Evolutionary conservation across 768 basidiomycete species (phyloP).

Genomic region (Mycena galopus): DNA sequence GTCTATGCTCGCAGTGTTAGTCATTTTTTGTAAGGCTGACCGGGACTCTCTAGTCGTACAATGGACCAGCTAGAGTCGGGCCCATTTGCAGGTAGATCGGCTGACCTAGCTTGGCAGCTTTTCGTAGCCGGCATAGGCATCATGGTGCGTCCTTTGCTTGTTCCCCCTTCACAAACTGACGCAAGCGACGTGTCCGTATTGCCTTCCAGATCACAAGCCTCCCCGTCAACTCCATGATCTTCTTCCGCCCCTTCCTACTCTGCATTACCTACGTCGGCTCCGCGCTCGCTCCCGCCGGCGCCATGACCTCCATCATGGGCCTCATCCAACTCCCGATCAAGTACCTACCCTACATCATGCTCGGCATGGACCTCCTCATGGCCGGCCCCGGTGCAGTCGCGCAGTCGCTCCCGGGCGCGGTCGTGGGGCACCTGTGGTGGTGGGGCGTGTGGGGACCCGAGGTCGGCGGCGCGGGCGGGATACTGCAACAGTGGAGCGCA

Average conservation of each 20-base stretch:
- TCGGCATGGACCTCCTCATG: slow-evolving; percentile 78
- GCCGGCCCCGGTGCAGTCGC: slow-evolving; percentile 71
- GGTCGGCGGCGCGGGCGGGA: slow-evolving; percentile 56
- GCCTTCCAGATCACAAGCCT: slow-evolving; percentile 60
- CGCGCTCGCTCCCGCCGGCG: slow-evolving; percentile 71
- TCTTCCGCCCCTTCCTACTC: slow-evolving; percentile 75
- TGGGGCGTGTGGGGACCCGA: slow-evolving; percentile 73
- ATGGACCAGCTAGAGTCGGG: slow-evolving; percentile 73
- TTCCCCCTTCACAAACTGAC: not conserved
- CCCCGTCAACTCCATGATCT: slow-evolving; percentile 68
- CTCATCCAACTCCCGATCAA: slow-evolving; percentile 78
- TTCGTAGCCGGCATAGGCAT: slow-evolving; percentile 67
- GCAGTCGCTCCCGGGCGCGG: slow-evolving; percentile 72
- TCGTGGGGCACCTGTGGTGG: slow-evolving; percentile 88
- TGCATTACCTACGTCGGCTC: slow-evolving; percentile 79
- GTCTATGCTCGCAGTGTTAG: slow-evolving; percentile 26
- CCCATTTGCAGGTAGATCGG: slow-evolving; percentile 69
- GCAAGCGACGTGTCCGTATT: too few species aligned
- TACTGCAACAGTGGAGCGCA: slow-evolving; percentile 54
- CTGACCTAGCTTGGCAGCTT: slow-evolving; percentile 85
- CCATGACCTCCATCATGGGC: slow-evolving; percentile 83
- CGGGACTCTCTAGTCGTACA: slow-evolving; percentile 65
- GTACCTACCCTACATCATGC: slow-evolving; percentile 82
- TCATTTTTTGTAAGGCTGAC: not conserved
- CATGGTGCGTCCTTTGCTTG: slow-evolving; percentile 61